Percentiles rank a stretch among this genome's conserved stretches.
These are phyloP conservation scores for Calocybe gangraenosa DNA, from an alignment of 768 basidiomycete genomes.

Conservation along the genomic window DNA sequence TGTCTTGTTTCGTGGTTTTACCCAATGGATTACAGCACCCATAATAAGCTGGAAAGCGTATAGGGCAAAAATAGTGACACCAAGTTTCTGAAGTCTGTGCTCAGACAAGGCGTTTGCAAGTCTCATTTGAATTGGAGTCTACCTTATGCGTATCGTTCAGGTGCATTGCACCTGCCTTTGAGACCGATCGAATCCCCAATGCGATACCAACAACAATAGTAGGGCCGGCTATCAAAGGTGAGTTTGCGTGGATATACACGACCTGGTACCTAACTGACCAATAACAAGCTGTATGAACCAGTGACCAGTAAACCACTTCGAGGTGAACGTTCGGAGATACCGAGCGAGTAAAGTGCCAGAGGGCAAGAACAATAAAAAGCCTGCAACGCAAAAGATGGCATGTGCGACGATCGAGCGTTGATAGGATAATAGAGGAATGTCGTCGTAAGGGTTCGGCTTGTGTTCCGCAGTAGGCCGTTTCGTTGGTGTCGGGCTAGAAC, in stretches of 20 bases:
- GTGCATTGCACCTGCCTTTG: constrained; percentile 28
- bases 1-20: constrained; percentile 35
- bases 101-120: constrained; percentile 1
- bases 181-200: constrained; percentile 39
- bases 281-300: constrained; percentile 44
- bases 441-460: constrained; percentile 17
- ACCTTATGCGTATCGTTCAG: constrained; percentile 49
- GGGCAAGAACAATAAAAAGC: constrained; percentile 52
- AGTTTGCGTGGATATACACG: constrained; percentile 11
- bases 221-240: constrained; percentile 32
- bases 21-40: constrained; percentile 50
- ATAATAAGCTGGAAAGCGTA: constrained; percentile 45
- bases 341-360: constrained; percentile 51
- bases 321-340: constrained; percentile 43
- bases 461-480: constrained; percentile 10
- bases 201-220: constrained; percentile 37
- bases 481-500: constrained; percentile 17
- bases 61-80: constrained; percentile 44
- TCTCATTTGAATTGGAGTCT: background rate
- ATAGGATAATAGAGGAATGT: constrained; percentile 38
- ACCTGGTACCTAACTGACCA: constrained; percentile 26
- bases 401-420: constrained; percentile 53
- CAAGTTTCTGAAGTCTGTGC: constrained; percentile 35
- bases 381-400: constrained; percentile 44
- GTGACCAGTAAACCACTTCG: constrained; percentile 52